Conservation (phyloP, 2,329 filamentous ascomycete species). For the Penicillium sclerotiorum region DNA sequence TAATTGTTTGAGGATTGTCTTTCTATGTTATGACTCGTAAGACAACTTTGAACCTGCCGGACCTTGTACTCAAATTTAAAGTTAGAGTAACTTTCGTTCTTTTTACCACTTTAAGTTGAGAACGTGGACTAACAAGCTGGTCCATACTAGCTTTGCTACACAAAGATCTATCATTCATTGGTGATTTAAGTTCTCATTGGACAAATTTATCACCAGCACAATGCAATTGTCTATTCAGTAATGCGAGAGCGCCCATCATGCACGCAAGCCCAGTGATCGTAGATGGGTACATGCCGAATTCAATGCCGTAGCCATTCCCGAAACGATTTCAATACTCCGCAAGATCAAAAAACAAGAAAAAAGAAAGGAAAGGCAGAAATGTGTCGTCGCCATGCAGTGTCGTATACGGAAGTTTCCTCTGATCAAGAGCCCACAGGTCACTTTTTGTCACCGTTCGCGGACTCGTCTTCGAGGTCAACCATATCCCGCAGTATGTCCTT, state of each 20-base stretch:
- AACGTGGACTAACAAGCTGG: no score
- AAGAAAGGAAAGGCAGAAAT: slow-evolving; percentile 3
- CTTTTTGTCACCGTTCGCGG: slow-evolving; percentile 26
- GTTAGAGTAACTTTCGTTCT: no score
- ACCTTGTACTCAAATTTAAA: no score
- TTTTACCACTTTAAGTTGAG: no score
- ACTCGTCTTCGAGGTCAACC: slow-evolving; percentile 49
- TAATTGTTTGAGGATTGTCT: no score
- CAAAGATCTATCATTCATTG: neutral
- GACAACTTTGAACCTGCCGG: no score
- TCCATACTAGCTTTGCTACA: no score
- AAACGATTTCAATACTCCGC: slow-evolving; percentile 21
- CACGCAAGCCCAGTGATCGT: slow-evolving; percentile 20
- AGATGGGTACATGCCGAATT: slow-evolving; percentile 16
- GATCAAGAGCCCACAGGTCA: slow-evolving; percentile 8
- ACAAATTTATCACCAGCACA: slow-evolving; percentile 4
- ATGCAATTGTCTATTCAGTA: slow-evolving; percentile 26
- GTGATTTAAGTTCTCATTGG: neutral
- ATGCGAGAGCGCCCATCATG: slow-evolving; percentile 19
- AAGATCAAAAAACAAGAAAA: slow-evolving; percentile 4
- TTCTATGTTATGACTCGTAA: no score
- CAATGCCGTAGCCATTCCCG: slow-evolving; percentile 17
- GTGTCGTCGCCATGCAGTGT: slow-evolving; percentile 23
- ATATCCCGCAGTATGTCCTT: slow-evolving; percentile 56
- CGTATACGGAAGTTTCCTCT: slow-evolving; percentile 7